Evolutionary conservation across 202 grass and related monocot species (phyloP).

Genomic region (Saccharum hybrid): DNA sequence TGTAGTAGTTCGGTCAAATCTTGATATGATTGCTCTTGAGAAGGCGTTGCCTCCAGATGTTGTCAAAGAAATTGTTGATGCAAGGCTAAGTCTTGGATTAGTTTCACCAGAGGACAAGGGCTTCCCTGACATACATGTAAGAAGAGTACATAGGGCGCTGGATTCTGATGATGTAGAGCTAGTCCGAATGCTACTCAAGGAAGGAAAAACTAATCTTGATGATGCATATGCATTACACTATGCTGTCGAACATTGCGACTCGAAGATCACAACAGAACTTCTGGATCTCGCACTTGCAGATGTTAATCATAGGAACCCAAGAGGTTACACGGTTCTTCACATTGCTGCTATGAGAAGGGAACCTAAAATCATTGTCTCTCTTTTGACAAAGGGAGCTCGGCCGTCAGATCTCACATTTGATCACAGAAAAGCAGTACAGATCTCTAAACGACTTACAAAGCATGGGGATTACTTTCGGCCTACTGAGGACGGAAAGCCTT

Average conservation of each 20-base stretch:
- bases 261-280: slow-evolving; percentile 86
- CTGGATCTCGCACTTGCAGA: slow-evolving; percentile 87
- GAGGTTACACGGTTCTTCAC: slow-evolving; percentile 94
- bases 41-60: slow-evolving; percentile 59
- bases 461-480: slow-evolving; percentile 51
- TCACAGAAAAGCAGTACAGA: slow-evolving; percentile 84
- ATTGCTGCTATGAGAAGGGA: slow-evolving; percentile 78
- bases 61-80: slow-evolving; percentile 63
- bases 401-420: slow-evolving; percentile 73
- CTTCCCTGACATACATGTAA: slow-evolving; percentile 68
- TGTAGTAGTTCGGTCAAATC: slow-evolving; percentile 61
- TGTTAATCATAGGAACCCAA: slow-evolving; percentile 79
- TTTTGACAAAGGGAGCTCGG: slow-evolving; percentile 89
- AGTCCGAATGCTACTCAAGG: slow-evolving; percentile 81
- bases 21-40: slow-evolving; percentile 78
- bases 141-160: slow-evolving; percentile 75
- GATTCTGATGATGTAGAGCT: slow-evolving; percentile 92
- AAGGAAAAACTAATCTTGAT: slow-evolving; percentile 88
- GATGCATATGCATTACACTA: slow-evolving; percentile 93
- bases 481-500: slow-evolving; percentile 71
- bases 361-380: slow-evolving; percentile 88
- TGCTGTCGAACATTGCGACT: slow-evolving; percentile 86
- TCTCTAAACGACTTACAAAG: slow-evolving; percentile 79
- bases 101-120: slow-evolving; percentile 46
- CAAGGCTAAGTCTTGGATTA: slow-evolving; percentile 54